Evolutionary conservation across 768 basidiomycete species (phyloP), one percentile per base, ranked within the genome.

Genomic region (Mycena polygramma): DNA sequence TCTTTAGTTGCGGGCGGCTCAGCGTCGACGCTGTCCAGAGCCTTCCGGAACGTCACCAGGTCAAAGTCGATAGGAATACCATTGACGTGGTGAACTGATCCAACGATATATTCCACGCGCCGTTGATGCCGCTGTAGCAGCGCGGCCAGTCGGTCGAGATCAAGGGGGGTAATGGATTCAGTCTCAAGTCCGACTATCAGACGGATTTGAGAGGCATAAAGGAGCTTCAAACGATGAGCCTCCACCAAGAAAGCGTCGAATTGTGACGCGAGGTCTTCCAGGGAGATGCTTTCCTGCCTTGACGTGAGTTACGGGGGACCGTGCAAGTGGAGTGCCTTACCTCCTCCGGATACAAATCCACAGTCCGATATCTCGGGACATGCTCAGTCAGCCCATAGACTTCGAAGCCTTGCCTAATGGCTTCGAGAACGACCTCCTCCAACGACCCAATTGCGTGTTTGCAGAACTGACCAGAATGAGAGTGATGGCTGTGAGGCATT

Each of bases 261-360:
- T 72, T 93, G 93, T 1, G 79, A 74, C 17, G 78, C 77, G 36
- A 99, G 86, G 51, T 81, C 83, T 52, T 82, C 79, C 4, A 88
- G 81, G 8, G 87, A 79, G 55, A 93, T 69, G 41, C 84, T 87
- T 73, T 83, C 82, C 94, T 97, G 60, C 57, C 57, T 57, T 71
- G 57, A 63, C 22, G 68, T 78, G 71, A 72, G 57, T 24, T 57
- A 24, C 43, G 51, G 39, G 64, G 57, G 55, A 41, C 58, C 63
- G 74, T 51, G 71, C 69, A 54, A 52, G 66, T 59, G 63, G 52
- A 46, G 57, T 69, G 61, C 74, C 77, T 10, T 41, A 97, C 96
- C 90, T 99, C 98, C 84, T 99, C 98, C 22, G 97, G 97, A 79
- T 98, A 99, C 36, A 99, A 83, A 78, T 99, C 96, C 41, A 86